Conservation (phyloP, 2,329 filamentous ascomycete genomes). For the Colletotrichum sojae region DNA sequence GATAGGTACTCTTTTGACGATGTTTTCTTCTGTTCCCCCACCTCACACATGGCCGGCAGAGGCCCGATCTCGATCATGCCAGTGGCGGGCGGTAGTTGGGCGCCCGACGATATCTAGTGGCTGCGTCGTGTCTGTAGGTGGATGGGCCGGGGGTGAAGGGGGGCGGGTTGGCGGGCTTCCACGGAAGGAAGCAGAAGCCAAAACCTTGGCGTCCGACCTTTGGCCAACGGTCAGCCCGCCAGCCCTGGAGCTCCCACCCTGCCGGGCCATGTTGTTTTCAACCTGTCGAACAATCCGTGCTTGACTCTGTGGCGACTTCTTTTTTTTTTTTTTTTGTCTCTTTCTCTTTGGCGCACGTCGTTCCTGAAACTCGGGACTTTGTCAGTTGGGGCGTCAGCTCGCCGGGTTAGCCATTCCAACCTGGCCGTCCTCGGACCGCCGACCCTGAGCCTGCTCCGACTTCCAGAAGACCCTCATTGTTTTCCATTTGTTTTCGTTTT, state of each 20-base stretch:
- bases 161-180: slow-evolving; percentile 10
- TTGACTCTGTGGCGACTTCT: background rate
- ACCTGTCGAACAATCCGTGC: too few species aligned
- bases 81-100: slow-evolving; percentile 32
- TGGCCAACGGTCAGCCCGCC: background rate
- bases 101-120: background rate
- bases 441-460: slow-evolving; percentile 19
- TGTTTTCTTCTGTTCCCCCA: too few species aligned
- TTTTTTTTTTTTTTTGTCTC: slow-evolving; percentile 4
- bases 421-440: slow-evolving; percentile 15
- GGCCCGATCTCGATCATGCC: slow-evolving; percentile 31
- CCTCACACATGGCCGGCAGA: slow-evolving; percentile 6
- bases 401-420: slow-evolving; percentile 12
- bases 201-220: slow-evolving; percentile 39
- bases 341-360: slow-evolving; percentile 8
- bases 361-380: slow-evolving; percentile 36
- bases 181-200: slow-evolving; percentile 24
- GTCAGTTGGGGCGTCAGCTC: slow-evolving; percentile 11
- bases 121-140: slow-evolving; percentile 17
- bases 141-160: background rate
- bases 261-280: background rate
- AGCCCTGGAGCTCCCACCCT: slow-evolving; percentile 1
- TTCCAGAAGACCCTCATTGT: background rate
- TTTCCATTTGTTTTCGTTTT: background rate
- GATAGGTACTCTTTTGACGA: background rate